These are phyloP conservation scores for Fonsecaea monophora DNA, from an alignment of 2,329 filamentous ascomycete species.

Conservation along the genomic window DNA sequence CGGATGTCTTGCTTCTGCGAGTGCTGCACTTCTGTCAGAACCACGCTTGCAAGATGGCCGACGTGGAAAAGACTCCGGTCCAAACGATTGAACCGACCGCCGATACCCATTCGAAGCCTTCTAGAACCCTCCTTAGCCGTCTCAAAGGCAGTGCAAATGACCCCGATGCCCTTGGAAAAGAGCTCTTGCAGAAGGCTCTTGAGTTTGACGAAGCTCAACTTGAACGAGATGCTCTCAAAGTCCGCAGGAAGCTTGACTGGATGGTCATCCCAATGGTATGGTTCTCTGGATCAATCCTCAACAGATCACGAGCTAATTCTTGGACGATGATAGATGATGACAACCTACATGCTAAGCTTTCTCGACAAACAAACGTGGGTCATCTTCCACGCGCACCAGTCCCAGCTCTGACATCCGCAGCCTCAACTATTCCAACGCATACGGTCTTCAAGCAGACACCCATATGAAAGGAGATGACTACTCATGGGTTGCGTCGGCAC, in stretches of 20 bases:
- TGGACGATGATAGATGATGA: slow-evolving; percentile 44
- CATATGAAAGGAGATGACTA: slow-evolving; percentile 52
- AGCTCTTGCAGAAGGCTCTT: slow-evolving; percentile 45
- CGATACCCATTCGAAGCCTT: not conserved
- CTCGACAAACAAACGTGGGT: slow-evolving; percentile 42
- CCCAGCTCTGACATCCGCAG: slow-evolving; percentile 19
- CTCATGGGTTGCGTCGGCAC: slow-evolving; percentile 54
- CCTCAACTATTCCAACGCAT: slow-evolving; percentile 52
- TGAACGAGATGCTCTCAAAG: slow-evolving; percentile 44
- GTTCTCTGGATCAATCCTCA: not conserved
- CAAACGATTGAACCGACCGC: slow-evolving; percentile 19
- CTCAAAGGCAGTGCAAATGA: slow-evolving; percentile 45
- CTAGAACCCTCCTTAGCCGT: slow-evolving; percentile 45
- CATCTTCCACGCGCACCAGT: not conserved
- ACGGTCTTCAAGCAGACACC: slow-evolving; percentile 52
- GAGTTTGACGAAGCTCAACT: slow-evolving; percentile 48
- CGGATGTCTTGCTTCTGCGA: not conserved
- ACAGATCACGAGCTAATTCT: not conserved
- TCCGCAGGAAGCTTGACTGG: slow-evolving; percentile 48
- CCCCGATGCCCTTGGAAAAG: slow-evolving; percentile 30
- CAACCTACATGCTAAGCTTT: slow-evolving; percentile 48
- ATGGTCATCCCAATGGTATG: slow-evolving; percentile 48
- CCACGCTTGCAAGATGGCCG: slow-evolving; percentile 18
- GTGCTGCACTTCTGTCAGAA: not conserved
- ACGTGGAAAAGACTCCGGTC: slow-evolving; percentile 24